A percentile compares a stretch with the other conserved stretches of the same genome.
Evolutionary conservation across 192 early-diverging fungal species (phyloP).

Genomic region (Linnemannia exigua): DNA sequence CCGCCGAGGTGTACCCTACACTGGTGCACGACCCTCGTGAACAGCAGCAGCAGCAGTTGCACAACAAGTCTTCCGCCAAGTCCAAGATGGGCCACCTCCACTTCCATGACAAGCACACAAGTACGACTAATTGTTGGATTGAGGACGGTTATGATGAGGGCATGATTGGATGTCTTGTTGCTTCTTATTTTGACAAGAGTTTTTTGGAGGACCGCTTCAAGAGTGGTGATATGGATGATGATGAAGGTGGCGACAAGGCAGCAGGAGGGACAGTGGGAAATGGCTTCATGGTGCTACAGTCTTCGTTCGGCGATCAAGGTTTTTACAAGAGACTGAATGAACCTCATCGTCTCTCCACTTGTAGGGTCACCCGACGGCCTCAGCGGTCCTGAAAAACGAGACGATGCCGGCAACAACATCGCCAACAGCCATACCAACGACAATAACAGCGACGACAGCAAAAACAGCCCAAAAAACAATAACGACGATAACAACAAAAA

Average conservation of each 20-base stretch:
- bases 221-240: background rate
- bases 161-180: constrained; percentile 20
- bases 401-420: background rate
- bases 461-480: background rate
- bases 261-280: constrained; percentile 7
- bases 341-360: constrained; percentile 35
- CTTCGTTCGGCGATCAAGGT: constrained; percentile 43
- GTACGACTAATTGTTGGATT: constrained; percentile 6
- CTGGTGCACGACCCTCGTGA: constrained; percentile 17
- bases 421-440: background rate
- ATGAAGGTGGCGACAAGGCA: background rate
- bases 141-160: constrained; percentile 6
- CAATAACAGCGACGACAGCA: background rate
- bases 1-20: constrained; percentile 26
- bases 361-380: constrained; percentile 44
- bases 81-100: background rate
- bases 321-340: constrained; percentile 53
- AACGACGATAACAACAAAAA: background rate
- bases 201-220: background rate
- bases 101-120: background rate
- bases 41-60: background rate
- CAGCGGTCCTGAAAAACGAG: constrained; percentile 10
- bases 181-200: constrained; percentile 34
- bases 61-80: background rate
- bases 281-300: constrained; percentile 30